Evolutionary conservation across 2,329 filamentous ascomycete genomes (phyloP).

Genomic region (Colletotrichum caudatum): DNA sequence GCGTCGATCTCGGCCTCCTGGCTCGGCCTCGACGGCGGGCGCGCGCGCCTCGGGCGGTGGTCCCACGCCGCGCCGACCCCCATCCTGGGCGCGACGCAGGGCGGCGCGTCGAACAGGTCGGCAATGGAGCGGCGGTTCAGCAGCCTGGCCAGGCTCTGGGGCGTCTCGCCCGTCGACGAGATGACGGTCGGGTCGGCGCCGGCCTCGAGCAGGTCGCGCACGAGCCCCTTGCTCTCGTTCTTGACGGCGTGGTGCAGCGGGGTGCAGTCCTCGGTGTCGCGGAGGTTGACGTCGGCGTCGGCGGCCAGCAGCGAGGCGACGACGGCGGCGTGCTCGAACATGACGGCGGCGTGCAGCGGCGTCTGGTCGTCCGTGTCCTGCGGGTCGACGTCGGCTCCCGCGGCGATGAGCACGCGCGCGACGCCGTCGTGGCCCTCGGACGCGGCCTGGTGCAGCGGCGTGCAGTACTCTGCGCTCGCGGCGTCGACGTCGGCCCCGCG

Average conservation of each 20-base stretch:
- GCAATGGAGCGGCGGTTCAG: conserved; percentile 35
- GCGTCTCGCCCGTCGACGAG: conserved; percentile 40
- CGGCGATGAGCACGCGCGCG: conserved; percentile 36
- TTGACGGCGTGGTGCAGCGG: conserved; percentile 43
- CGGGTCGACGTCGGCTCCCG: conserved; percentile 42
- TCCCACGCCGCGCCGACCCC: conserved; percentile 26
- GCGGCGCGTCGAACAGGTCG: conserved; percentile 38
- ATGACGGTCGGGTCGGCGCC: conserved; percentile 42
- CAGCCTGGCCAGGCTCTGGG: conserved; percentile 36
- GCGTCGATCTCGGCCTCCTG: conserved; percentile 40
- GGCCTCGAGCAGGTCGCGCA: conserved; percentile 41
- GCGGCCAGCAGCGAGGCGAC: conserved; percentile 37
- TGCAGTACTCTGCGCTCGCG: conserved; percentile 40
- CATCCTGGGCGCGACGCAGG: conserved; percentile 36
- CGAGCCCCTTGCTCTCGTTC: conserved; percentile 39
- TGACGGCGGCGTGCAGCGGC: conserved; percentile 41
- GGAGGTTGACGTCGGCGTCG: conserved; percentile 35
- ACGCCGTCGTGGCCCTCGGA: conserved; percentile 42
- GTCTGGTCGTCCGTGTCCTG: conserved; percentile 42
- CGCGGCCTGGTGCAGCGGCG: conserved; percentile 43
- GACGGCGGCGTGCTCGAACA: conserved; percentile 43
- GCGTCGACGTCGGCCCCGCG: conserved; percentile 43
- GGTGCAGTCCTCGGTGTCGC: conserved; percentile 42
- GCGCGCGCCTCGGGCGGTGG: conserved; percentile 19
- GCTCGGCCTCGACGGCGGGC: conserved; percentile 36